phyloP scores from a whole-genome alignment of 202 grass and related monocot species.

The Sporobolus alterniflorus region DNA sequence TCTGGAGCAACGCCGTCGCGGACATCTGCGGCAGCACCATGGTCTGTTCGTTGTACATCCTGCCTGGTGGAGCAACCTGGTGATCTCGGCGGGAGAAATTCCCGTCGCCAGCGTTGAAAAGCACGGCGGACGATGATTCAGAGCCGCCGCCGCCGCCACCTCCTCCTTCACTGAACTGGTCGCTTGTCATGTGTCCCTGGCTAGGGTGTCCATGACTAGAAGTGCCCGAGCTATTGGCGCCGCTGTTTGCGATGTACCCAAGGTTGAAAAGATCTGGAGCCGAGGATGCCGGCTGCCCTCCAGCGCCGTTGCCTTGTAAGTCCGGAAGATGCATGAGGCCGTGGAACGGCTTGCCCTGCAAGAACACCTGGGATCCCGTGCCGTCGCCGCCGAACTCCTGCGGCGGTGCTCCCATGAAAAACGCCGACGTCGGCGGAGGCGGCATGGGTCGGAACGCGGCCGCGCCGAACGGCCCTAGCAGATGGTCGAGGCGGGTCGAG shows the following conservation, averaged over 20 bases:
- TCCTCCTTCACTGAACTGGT: conserved; percentile 56
- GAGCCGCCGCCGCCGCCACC: conserved; percentile 38
- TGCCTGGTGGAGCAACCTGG: conserved; percentile 31
- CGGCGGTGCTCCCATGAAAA: conserved; percentile 37
- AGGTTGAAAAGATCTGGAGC: conserved; percentile 65
- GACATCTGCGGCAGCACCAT: conserved; percentile 85
- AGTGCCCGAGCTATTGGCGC: conserved; percentile 48
- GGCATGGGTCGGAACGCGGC: conserved; percentile 53
- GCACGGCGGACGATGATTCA: conserved; percentile 48
- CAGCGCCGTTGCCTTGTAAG: conserved; percentile 60
- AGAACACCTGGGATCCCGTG: conserved; percentile 42
- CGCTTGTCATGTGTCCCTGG: conserved; percentile 47
- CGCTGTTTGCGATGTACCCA: conserved; percentile 63
- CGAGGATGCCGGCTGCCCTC: conserved; percentile 20
- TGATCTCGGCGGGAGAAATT: conserved; percentile 47
- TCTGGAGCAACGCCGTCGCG: conserved; percentile 91
- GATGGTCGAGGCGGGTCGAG: conserved; percentile 55
- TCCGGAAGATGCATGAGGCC: conserved; percentile 88
- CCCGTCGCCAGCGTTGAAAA: conserved; percentile 53
- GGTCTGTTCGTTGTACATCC: conserved; percentile 57
- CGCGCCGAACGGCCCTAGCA: conserved; percentile 53
- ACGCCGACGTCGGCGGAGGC: conserved; percentile 41
- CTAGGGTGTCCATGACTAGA: conserved; percentile 66
- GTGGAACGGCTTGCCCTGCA: conserved; percentile 79
- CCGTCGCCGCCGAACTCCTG: conserved; percentile 51